phyloP scores from a whole-genome alignment of 2,329 filamentous ascomycete genomes.

The Colletotrichum sp. region DNA sequence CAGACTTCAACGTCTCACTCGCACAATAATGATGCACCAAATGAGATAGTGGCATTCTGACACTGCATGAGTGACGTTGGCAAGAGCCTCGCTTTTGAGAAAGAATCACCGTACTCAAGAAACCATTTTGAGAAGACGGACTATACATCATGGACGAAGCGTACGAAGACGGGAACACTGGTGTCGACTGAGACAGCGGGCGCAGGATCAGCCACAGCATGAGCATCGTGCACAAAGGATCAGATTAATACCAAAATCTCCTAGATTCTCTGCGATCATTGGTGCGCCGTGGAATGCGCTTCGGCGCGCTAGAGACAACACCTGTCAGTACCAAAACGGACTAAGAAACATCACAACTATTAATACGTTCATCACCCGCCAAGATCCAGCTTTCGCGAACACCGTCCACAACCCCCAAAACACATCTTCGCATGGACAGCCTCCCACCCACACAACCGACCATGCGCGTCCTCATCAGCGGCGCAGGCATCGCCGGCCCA shows the following conservation, averaged over 20 bases:
- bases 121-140: neutral
- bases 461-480: conserved; percentile 8
- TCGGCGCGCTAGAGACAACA: neutral
- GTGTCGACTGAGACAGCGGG: neutral
- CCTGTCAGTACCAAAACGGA: neutral
- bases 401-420: too few species aligned
- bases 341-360: neutral
- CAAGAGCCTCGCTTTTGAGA: neutral
- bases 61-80: neutral
- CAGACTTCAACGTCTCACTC: neutral
- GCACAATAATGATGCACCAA: neutral
- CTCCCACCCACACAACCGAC: neutral
- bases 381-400: neutral
- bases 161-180: neutral
- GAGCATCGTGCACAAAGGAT: neutral
- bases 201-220: neutral
- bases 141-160: fast-evolving
- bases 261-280: neutral
- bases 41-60: neutral
- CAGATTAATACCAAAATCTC: neutral
- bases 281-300: neutral
- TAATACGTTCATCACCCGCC: neutral
- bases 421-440: neutral
- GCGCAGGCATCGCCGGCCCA: conserved; percentile 23
- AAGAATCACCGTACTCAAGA: neutral